Evolutionary conservation across 2,329 filamentous ascomycete genomes (phyloP), one percentile per base, ranked within the genome.

Genomic region (Venturia nashicola): DNA sequence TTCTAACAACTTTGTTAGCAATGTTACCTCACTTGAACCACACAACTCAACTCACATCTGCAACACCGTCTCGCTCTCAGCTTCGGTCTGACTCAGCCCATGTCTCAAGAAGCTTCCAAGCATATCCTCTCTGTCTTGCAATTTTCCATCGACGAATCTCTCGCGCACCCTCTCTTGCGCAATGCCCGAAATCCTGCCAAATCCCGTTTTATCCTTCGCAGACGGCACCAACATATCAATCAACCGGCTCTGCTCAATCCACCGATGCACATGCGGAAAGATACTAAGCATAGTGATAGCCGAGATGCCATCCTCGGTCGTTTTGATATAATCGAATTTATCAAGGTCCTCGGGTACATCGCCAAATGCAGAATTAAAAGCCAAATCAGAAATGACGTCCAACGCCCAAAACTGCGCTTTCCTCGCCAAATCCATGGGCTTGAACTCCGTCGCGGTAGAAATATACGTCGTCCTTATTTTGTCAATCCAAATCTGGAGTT

Each of bases 101-200:
- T 79, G 76, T 12, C 74, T 73, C 63, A 82, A 76, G 67, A 83
- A 83, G 0, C 79, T 78, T 3, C 76, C 77, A 5, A 84, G 74
- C 81, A 84, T 84, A 66, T 84, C 82, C 6, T 65, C 61, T 44
- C 54, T 73, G 73, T 18, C 77, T 74, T 0, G 74, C 34, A 61
- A 18, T 43, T 62, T 40, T 36, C 39, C 27, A 46, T 61, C 54
- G 16, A 63, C 72, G 63, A 78, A 82, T 2, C 82, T 75, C 65
- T 81, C 75, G 3, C 72, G 74, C 0, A 79, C 77, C 14, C 80
- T 74, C 34, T 76, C 69, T 42, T 78, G 77, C 5, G 80, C 80
- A 42, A 82, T 65, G 23, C 63, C 64, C 65, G 68, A 66, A 51
- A 68, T 59, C 20, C 54, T 61, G 36, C 67, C 67, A 46, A 68